phyloP scores from a whole-genome alignment of 192 early-diverging fungal species.

The Spizellomyces sp. region DNA sequence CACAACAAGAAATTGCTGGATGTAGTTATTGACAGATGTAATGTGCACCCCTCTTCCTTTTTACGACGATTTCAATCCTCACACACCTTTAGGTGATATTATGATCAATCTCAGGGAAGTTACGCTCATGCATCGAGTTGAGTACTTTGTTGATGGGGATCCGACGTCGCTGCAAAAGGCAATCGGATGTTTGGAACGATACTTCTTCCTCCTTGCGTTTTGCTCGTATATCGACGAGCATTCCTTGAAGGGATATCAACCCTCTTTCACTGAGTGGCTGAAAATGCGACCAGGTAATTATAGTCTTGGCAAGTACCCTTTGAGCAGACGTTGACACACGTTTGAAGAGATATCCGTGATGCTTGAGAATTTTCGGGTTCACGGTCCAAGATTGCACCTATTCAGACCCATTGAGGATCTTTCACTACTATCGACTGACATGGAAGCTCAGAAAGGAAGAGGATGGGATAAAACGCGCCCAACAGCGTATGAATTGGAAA shows the following conservation, averaged over 20 bases:
- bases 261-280: slow-evolving; percentile 34
- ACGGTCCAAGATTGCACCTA: slow-evolving; percentile 44
- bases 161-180: slow-evolving; percentile 44
- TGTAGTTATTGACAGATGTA: slow-evolving; percentile 54
- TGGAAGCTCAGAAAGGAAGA: neutral
- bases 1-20: slow-evolving; percentile 56
- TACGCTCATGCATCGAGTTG: slow-evolving; percentile 59
- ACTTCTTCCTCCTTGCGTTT: slow-evolving; percentile 62
- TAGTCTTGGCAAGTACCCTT: neutral
- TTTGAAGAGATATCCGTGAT: slow-evolving; percentile 57
- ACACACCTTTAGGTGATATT: slow-evolving; percentile 42
- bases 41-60: slow-evolving; percentile 14
- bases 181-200: slow-evolving; percentile 55
- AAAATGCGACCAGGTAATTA: slow-evolving; percentile 33
- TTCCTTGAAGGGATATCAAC: slow-evolving; percentile 8
- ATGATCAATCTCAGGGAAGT: slow-evolving; percentile 63
- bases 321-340: slow-evolving; percentile 21
- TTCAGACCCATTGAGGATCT: slow-evolving; percentile 68
- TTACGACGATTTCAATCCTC: neutral
- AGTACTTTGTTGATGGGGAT: slow-evolving; percentile 49
- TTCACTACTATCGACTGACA: slow-evolving; percentile 37
- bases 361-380: slow-evolving; percentile 49
- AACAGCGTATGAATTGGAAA: slow-evolving; percentile 54
- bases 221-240: slow-evolving; percentile 53
- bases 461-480: slow-evolving; percentile 4